Evolutionary conservation across 1,284 basidiomycete genomes (phyloP).

Genomic region (Sanghuangporus weigelae): DNA sequence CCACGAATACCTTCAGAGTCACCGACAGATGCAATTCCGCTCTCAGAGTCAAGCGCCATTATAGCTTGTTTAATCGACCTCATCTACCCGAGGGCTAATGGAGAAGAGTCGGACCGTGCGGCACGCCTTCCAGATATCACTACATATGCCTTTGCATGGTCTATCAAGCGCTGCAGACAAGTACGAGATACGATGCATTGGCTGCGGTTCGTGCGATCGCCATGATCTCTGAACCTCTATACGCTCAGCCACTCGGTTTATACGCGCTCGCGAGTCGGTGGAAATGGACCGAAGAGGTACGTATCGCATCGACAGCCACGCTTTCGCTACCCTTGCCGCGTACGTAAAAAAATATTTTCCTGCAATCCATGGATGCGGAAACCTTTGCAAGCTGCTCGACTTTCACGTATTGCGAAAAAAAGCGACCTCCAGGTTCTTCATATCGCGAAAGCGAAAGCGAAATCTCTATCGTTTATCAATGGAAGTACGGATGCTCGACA

Average conservation of each 20-base stretch:
- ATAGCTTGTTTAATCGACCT: constrained; percentile 4
- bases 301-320: constrained; percentile 6
- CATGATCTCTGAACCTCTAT: not conserved
- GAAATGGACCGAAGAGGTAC: constrained; percentile 9
- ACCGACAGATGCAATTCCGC: constrained; percentile 1
- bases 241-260: not conserved
- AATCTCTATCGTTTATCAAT: not conserved
- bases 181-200: constrained; percentile 10
- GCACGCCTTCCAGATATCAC: not conserved
- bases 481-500: constrained; percentile 2
- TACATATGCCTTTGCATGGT: not conserved
- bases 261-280: constrained; percentile 13
- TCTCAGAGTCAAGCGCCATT: not conserved
- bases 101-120: not conserved
- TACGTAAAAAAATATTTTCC: not conserved
- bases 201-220: not conserved
- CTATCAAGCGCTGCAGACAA: constrained; percentile 12
- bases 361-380: not conserved
- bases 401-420: constrained; percentile 8
- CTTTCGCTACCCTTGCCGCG: not conserved
- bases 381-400: constrained; percentile 8
- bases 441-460: not conserved
- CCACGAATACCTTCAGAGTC: not conserved
- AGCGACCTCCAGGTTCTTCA: constrained; percentile 3
- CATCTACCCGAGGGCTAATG: constrained; percentile 5